Conservation (phyloP, 441 rosid species). For the Corymbia calophylla region DNA sequence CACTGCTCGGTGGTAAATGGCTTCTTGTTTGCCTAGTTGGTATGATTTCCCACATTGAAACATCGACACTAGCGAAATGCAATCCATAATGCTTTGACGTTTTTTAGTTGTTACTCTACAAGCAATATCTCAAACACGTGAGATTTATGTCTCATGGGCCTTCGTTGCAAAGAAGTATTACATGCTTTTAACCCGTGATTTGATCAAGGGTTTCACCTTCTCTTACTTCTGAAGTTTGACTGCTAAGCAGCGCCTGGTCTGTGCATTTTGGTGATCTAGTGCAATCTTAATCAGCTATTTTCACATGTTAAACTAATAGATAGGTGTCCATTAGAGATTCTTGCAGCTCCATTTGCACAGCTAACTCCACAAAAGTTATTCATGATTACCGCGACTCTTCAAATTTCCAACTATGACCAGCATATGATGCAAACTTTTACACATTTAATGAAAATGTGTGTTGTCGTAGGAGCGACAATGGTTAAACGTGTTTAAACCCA, state of each 20-base stretch:
- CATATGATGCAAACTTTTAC: neutral
- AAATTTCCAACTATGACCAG: neutral
- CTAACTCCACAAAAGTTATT: neutral
- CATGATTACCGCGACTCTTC: neutral
- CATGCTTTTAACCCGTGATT: neutral
- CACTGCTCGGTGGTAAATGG: neutral
- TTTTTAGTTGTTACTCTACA: neutral
- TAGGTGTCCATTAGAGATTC: neutral
- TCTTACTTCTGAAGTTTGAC: neutral
- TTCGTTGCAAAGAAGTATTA: neutral
- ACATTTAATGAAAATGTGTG: neutral
- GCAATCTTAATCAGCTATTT: neutral
- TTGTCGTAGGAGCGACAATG: neutral
- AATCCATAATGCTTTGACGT: neutral
- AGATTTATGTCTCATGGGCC: neutral
- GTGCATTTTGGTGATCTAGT: neutral
- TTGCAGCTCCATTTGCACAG: neutral
- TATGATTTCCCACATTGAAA: neutral
- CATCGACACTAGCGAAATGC: neutral
- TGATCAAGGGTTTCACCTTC: neutral
- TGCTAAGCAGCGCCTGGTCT: neutral
- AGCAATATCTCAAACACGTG: neutral
- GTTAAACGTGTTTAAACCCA: neutral
- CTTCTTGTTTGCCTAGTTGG: neutral
- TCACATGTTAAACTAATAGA: neutral